Base-by-base conservation (phyloP, 2,329 filamentous ascomycete genomes). In the Fusarium anthophilum region DNA sequence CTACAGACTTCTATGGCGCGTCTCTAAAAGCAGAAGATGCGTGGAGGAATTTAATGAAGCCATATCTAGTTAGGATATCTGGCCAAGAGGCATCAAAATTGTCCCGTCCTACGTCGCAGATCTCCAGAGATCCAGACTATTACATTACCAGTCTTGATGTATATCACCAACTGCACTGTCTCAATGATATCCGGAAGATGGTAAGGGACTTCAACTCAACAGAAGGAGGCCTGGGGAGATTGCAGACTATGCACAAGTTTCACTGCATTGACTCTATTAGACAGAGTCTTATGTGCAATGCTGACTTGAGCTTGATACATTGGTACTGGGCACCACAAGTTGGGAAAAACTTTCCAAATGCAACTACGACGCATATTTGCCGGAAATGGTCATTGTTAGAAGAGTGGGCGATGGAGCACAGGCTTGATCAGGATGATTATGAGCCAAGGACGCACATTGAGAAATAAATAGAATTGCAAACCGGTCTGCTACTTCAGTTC, bases 81-180 rank as follows among this genome's bases (percentile, higher is more conserved):
- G 24, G 15, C 9, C 32, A 48, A 37, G 53, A 63, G 32, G 37
- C 53, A 41, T 44, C n/a, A 24, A 3, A 15, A 8, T 11, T 63
- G 18, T 59, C 53, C 24, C 61, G 37, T 14, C 44, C 61, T 20
- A 59, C 61, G 22, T 63, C 61, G 2, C 37, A 59, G 44, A 63
- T 63, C 18, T 63, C 44, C 3, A 35, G 43, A 41, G n/a, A 41
- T 17, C 53, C 53, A 26, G 61, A 50, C 24, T 63, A 41, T n/a
- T 63, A 63, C 18, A 59, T 63, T 9, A 59, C 61, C 18, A 63
- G 61, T 15, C 37, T 63, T 12, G 53, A 63, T n/a, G 53, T 63
- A 11, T 63, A 63, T 11, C 61, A 58, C 18, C 53, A 63, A 48
- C 44, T 63, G 1, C 61, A 63, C 28, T 63, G 61, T 12, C 61